Evolutionary conservation across 1,284 basidiomycete species (phyloP), one percentile per base, ranked within the genome.

Genomic region (Cerrena zonata): DNA sequence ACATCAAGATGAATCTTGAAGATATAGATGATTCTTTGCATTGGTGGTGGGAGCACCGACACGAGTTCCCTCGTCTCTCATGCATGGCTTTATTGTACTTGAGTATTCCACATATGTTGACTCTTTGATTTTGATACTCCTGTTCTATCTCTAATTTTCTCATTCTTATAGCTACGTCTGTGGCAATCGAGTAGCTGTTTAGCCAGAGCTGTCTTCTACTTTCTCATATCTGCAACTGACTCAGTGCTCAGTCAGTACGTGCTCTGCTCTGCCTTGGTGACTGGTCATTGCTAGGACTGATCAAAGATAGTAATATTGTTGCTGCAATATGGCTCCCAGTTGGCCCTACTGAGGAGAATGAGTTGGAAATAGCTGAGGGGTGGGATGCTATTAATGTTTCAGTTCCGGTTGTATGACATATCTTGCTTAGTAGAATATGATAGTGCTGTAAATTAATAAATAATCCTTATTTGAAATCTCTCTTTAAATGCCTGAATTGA

Each of bases 91-190:
- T 58, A 0, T 56, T 65, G 50, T 70, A 68, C 44, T 54, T 69
- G 1, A 57, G 57, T 1, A 66, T 67, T 19, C 67, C 61, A 54
- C 62, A 65, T 70, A 67, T 7, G 71, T 70, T 45, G 23, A 50
- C 7, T 24, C 22, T n/a, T 45, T 19, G 27, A 13, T 7, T 19
- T 34, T 30, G 7, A 13, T 46, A 26, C 13, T 42, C 11, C 5
- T 13, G 7, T 18, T 21, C 40, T 30, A 23, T 21, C 7, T 13
- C 42, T 24, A 34, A 25, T 26, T 11, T 41, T 4, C n/a, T 15
- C 30, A 23, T 5, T 42, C 5, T 37, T 22, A 19, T 47, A 66
- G 62, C 60, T 13, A 62, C 58, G 18, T 64, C 66, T 21, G 58
- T 66, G 25, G 63, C 62, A 53, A 58, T 68, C 48, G 64, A 69